Base-by-base conservation (phyloP, 2,329 filamentous ascomycete genomes). In the Sclerotinia subarctica region DNA sequence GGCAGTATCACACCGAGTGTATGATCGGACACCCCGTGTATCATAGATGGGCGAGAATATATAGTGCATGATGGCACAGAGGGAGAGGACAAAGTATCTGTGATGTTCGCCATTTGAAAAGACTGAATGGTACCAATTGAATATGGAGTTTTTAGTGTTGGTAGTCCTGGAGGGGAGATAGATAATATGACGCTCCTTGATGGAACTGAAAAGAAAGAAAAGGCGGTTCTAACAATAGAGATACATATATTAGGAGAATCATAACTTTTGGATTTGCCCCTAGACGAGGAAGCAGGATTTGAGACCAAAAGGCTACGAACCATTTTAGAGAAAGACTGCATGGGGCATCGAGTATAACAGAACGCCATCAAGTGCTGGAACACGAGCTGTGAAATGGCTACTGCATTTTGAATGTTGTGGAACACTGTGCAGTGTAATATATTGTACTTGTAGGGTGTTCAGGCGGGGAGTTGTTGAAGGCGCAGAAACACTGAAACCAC, bases 1-100 rank as follows among this genome's bases (percentile, higher is more conserved):
- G 63, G 63, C 17, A 65, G 26, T 8, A 65, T 32, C n/a, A 54
- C 51, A 35, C 63, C 51, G n/a, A 65, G 26, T 2, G 51, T 65
- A 11, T 65, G 63, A 46, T 65, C 63, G 4, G 63, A 52, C 3
- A 59, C 32, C 42, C 64, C 64, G 19, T 21, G 15, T 26, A 62
- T 21, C 17, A 62, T 6, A 38, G 58, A 32, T 62, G 58, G 24
- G 17, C 29, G 58, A 62, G 58, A 29, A 1, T 62, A 24, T 24
- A 62, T 15, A 21, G 46, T n/a, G 10, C 58, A 62, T 24, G 58
- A 38, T 38, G 58, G 29, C 17, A 29, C 13, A 24, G 29, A 4
- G 29, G 29, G 46, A 51, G 13, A 26, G 13, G 58, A 49, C 10
- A 21, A 49, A 49, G 15, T 35, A 7, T 11, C 46, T 6, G 29